A percentile compares a stretch with the other conserved stretches of the same genome.
These are phyloP conservation scores for Emericellopsis cladophorae DNA, from an alignment of 2,329 filamentous ascomycete species.

Conservation along the genomic window DNA sequence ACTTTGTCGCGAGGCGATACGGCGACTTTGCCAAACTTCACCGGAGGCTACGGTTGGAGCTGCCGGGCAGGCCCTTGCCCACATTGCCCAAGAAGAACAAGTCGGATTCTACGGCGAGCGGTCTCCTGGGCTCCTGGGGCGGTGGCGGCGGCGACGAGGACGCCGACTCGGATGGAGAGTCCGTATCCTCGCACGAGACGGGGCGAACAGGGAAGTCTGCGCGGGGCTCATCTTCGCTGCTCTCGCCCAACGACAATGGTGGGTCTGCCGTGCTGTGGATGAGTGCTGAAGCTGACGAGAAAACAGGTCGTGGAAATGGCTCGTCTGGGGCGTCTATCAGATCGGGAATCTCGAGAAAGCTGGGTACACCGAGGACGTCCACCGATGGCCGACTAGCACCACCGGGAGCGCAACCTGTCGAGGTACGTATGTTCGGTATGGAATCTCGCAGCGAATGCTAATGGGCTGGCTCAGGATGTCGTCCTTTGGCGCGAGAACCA, in stretches of 20 bases:
- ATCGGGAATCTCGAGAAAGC: conserved; percentile 15
- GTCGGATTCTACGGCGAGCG: conserved; percentile 53
- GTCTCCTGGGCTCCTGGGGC: conserved; percentile 36
- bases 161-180: conserved; percentile 61
- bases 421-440: not conserved
- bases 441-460: conserved; percentile 6
- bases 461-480: conserved; percentile 28
- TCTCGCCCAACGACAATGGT: conserved; percentile 13
- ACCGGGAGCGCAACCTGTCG: not conserved
- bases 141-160: conserved; percentile 44
- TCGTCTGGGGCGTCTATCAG: conserved; percentile 16
- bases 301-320: conserved; percentile 11
- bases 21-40: conserved; percentile 76
- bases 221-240: conserved; percentile 5
- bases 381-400: conserved; percentile 11
- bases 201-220: conserved; percentile 31
- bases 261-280: not conserved
- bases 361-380: conserved; percentile 16
- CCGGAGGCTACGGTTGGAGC: conserved; percentile 66
- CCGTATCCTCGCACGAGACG: conserved; percentile 69
- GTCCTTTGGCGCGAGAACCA: conserved; percentile 77
- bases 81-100: conserved; percentile 89
- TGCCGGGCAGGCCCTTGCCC: conserved; percentile 82
- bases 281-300: not conserved
- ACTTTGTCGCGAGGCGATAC: conserved; percentile 75